phyloP scores from a whole-genome alignment of 1,139 yeast genomes.

The Yamadazyma friedrichii region DNA sequence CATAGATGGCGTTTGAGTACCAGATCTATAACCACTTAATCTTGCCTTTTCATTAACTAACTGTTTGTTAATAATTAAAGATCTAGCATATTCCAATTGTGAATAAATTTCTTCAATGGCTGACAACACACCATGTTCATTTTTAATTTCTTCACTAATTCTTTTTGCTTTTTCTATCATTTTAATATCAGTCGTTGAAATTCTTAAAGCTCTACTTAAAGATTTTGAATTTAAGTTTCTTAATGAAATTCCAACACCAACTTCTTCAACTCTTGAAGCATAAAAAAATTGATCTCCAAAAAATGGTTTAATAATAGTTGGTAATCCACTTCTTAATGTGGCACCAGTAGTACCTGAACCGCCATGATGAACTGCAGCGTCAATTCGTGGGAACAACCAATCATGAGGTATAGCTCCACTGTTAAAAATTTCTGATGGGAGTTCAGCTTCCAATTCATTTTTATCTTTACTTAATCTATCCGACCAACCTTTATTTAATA shows the following conservation, averaged over 20 bases:
- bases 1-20: conserved; percentile 8
- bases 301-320: conserved; percentile 89
- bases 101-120: conserved; percentile 79
- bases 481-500: conserved; percentile 94
- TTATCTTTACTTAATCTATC: conserved; percentile 50
- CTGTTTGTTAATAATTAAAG: conserved; percentile 28
- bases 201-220: conserved; percentile 64
- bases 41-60: conserved; percentile 14
- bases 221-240: conserved; percentile 64
- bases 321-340: conserved; percentile 77
- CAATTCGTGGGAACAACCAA: conserved; percentile 86
- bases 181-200: conserved; percentile 64
- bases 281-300: conserved; percentile 96
- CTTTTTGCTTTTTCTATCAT: conserved; percentile 64
- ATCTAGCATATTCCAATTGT: conserved; percentile 74
- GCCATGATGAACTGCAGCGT: conserved; percentile 97
- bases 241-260: conserved; percentile 81
- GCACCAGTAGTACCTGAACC: conserved; percentile 99
- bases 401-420: conserved; percentile 85
- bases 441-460: conserved; percentile 28
- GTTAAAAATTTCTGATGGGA: conserved; percentile 71
- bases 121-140: conserved; percentile 73
- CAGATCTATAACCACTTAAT: conserved; percentile 8
- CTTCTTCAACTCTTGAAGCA: conserved; percentile 81
- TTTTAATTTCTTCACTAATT: conserved; percentile 59